phyloP scores from a whole-genome alignment of 2,329 filamentous ascomycete genomes.

The Aspergillus sp. region DNA sequence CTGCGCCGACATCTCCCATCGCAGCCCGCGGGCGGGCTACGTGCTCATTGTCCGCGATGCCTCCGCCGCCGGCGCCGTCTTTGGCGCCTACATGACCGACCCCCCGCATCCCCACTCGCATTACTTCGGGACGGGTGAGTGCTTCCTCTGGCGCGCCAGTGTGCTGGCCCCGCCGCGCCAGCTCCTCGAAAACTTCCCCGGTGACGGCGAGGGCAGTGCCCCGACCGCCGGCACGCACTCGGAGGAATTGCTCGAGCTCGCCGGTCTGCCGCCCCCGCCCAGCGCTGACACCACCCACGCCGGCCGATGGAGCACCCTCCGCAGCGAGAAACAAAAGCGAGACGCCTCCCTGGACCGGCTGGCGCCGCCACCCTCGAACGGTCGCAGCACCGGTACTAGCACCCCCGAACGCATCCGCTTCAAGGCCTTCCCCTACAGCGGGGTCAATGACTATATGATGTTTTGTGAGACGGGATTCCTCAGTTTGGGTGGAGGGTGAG shows the following conservation, averaged over 20 bases:
- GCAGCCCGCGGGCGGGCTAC: constrained; percentile 74
- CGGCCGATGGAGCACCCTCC: constrained; percentile 59
- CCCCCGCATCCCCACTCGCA: constrained; percentile 75
- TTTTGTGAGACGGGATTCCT: constrained; percentile 84
- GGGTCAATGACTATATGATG: constrained; percentile 95
- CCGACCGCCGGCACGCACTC: constrained; percentile 16
- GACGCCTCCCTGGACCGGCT: constrained; percentile 13
- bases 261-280: constrained; percentile 67
- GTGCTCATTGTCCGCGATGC: constrained; percentile 83
- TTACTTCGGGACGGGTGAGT: constrained; percentile 96
- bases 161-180: constrained; percentile 50
- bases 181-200: constrained; percentile 9
- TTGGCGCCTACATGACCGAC: constrained; percentile 93
- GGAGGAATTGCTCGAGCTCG: constrained; percentile 47
- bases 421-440: constrained; percentile 95
- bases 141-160: constrained; percentile 82
- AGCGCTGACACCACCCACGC: constrained; percentile 64
- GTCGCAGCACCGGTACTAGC: constrained; percentile 46
- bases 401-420: constrained; percentile 80
- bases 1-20: constrained; percentile 64
- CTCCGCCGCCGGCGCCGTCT: constrained; percentile 53
- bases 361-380: constrained; percentile 5
- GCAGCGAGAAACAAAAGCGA: constrained; percentile 33
- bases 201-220: too few relatives aligned
- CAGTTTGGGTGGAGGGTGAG: constrained; percentile 76